Percentiles rank a stretch among this genome's conserved stretches.
These are phyloP conservation scores for Xylaria sp. DNA, from an alignment of 2,329 filamentous ascomycete species.

Conservation along the genomic window DNA sequence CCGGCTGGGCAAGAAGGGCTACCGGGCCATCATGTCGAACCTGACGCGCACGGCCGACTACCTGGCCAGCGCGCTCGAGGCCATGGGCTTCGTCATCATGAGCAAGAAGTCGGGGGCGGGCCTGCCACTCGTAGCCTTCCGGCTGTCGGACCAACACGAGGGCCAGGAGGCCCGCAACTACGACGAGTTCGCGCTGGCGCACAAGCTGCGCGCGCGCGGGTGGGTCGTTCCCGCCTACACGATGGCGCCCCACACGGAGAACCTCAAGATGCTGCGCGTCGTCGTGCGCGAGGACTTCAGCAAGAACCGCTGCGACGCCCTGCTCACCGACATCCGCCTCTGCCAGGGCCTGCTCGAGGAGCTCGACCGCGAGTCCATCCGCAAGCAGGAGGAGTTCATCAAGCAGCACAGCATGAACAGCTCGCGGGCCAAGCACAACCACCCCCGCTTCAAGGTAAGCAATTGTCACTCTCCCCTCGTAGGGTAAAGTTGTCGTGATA, in stretches of 20 bases:
- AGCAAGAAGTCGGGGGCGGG: slow-evolving; percentile 76
- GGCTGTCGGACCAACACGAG: slow-evolving; percentile 54
- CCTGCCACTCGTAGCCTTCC: slow-evolving; percentile 88
- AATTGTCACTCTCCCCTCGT: neutral
- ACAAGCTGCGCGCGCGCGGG: slow-evolving; percentile 81
- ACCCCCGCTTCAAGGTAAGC: slow-evolving; percentile 54
- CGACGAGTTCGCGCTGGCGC: slow-evolving; percentile 79
- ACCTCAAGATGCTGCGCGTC: slow-evolving; percentile 87
- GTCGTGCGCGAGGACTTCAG: slow-evolving; percentile 94
- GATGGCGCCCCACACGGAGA: slow-evolving; percentile 85
- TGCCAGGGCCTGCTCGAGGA: slow-evolving; percentile 71
- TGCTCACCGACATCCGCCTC: slow-evolving; percentile 79
- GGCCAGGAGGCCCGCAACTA: slow-evolving; percentile 62
- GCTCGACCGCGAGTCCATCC: slow-evolving; percentile 73
- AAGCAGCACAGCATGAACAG: slow-evolving; percentile 56
- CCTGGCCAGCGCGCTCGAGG: slow-evolving; percentile 71
- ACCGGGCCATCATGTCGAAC: slow-evolving; percentile 92
- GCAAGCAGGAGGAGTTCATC: slow-evolving; percentile 69
- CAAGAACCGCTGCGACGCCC: slow-evolving; percentile 75
- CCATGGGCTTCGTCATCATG: slow-evolving; percentile 85
- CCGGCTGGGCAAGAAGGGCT: slow-evolving; percentile 88
- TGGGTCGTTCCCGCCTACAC: slow-evolving; percentile 98
- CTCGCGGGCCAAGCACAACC: slow-evolving; percentile 56
- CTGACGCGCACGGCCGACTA: slow-evolving; percentile 89
- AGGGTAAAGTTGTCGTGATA: neutral